Base-by-base conservation (phyloP, 116 monocot genomes). In the Zostera marina region DNA sequence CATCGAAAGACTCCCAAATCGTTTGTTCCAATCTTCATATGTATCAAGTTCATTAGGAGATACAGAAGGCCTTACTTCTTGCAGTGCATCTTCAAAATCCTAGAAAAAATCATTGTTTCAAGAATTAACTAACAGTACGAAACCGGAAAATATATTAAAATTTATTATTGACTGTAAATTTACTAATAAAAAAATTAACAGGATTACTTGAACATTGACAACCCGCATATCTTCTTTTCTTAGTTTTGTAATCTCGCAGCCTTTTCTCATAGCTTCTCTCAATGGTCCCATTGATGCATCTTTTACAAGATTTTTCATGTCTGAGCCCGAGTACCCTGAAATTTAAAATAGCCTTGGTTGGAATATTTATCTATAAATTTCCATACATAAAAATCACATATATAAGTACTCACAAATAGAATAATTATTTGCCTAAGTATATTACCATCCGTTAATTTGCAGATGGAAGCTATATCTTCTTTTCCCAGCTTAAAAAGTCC, bases 201-300 rank as follows among this genome's bases (percentile, higher is more conserved):
- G 13, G n/a, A 49, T 63, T 73, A 85, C 89, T 79, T 79, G 70
- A 44, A 79, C 67, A 26, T 66, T 85, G 41, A 96, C 89, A 0
- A 76, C 73, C 9, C 82, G 68, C 77, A 96, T 76, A 41, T 96
- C 89, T 62, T 89, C 89, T 57, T 88, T 85, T 55, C 61, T 77
- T 24, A 96, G 79, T 58, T 76, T 71, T 60, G 85, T 82, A 43
- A 96, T 85, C 57, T 78, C 78, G 61, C 76, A 68, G 17, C 96
- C 89, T 60, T 76, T 77, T 20, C 58, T 59, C 59, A 96, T 58
- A 17, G 82, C 96, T 61, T 96, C 96, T 66, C 96, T 77, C 7
- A 96, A 61, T 26, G 89, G 96, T 13, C 94, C 89, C 96, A 96
- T 88, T n/a, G 89, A 85, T 65, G 96, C 96, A 78, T 96, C 96